Conservation (phyloP, 192 early-diverging fungal species). For the Radiomyces spectabilis region DNA sequence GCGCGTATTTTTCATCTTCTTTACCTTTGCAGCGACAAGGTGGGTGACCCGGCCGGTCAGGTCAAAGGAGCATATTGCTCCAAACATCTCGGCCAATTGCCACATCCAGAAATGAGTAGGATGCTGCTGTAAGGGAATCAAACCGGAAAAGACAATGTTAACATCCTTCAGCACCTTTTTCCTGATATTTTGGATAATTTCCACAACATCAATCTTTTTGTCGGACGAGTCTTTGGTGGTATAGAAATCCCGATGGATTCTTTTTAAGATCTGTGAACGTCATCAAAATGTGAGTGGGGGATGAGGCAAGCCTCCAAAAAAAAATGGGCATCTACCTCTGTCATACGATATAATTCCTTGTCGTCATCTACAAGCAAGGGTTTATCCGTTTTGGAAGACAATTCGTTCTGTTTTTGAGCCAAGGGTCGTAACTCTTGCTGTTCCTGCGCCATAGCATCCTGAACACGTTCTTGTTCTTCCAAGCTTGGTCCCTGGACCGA, state of each 20-base stretch:
- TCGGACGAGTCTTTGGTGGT: too few species aligned
- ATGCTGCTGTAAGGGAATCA: slow-evolving; percentile 63
- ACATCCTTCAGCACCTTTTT: slow-evolving; percentile 54
- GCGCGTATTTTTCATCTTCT: not conserved
- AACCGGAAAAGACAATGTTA: slow-evolving; percentile 70
- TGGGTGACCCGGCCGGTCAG: slow-evolving; percentile 69
- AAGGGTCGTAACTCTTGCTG: slow-evolving; percentile 4
- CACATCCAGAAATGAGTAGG: slow-evolving; percentile 69
- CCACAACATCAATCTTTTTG: slow-evolving; percentile 36
- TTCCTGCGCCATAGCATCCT: slow-evolving; percentile 10
- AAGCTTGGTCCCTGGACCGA: too few species aligned
- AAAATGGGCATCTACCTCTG: too few species aligned
- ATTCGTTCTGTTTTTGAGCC: slow-evolving; percentile 9
- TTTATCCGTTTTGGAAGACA: slow-evolving; percentile 27
- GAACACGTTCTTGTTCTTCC: slow-evolving; percentile 12
- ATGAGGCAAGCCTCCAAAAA: too few species aligned
- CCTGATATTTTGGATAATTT: slow-evolving; percentile 57
- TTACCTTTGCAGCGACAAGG: slow-evolving; percentile 79
- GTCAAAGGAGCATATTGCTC: slow-evolving; percentile 65
- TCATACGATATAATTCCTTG: slow-evolving; percentile 34
- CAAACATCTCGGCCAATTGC: slow-evolving; percentile 74
- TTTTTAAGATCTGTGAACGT: too few species aligned
- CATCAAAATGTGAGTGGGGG: too few species aligned
- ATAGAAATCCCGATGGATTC: too few species aligned
- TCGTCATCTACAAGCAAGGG: slow-evolving; percentile 53